Percentiles rank a stretch among this genome's conserved stretches.
These are phyloP conservation scores for Tricladium varicosporioides DNA, from an alignment of 2,329 filamentous ascomycete species.

Conservation along the genomic window DNA sequence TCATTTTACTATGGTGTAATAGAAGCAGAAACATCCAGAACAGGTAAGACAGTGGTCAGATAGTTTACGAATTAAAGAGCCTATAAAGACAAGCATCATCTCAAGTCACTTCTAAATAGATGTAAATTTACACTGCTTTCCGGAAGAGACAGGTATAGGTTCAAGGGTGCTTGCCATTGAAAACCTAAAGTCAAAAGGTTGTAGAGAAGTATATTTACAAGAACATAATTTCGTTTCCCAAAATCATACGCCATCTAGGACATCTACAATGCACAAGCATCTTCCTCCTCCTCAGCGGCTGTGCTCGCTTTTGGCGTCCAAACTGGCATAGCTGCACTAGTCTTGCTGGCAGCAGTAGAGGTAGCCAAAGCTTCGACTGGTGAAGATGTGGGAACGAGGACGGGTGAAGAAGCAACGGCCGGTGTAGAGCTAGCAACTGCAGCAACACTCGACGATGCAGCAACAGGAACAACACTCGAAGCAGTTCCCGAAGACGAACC, in stretches of 20 bases:
- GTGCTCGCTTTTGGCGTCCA: slow-evolving; percentile 3
- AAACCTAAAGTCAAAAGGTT: background rate
- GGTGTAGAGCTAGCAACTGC: background rate
- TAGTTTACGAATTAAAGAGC: too few relatives aligned
- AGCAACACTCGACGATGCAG: slow-evolving; percentile 2
- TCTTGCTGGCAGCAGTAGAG: background rate
- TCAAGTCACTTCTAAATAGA: too few relatives aligned
- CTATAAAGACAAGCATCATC: too few relatives aligned
- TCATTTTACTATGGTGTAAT: too few relatives aligned
- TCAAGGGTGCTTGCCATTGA: slow-evolving; percentile 4
- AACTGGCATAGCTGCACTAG: background rate
- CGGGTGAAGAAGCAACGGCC: background rate
- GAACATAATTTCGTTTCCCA: slow-evolving; percentile 6
- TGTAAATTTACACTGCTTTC: too few relatives aligned
- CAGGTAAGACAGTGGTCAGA: too few relatives aligned
- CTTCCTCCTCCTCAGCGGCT: background rate
- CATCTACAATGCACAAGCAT: slow-evolving; percentile 1
- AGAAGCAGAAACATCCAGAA: too few relatives aligned
- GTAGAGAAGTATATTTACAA: slow-evolving; percentile 9
- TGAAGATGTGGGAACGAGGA: background rate
- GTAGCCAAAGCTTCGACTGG: background rate
- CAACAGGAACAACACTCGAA: background rate
- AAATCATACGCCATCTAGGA: too few relatives aligned
- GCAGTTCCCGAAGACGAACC: slow-evolving; percentile 1
- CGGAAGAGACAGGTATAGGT: too few relatives aligned